Percentiles rank a stretch among this genome's conserved stretches.
phyloP scores from a whole-genome alignment of 1,139 yeast species.

The Blastobotrys malaysiensis region DNA sequence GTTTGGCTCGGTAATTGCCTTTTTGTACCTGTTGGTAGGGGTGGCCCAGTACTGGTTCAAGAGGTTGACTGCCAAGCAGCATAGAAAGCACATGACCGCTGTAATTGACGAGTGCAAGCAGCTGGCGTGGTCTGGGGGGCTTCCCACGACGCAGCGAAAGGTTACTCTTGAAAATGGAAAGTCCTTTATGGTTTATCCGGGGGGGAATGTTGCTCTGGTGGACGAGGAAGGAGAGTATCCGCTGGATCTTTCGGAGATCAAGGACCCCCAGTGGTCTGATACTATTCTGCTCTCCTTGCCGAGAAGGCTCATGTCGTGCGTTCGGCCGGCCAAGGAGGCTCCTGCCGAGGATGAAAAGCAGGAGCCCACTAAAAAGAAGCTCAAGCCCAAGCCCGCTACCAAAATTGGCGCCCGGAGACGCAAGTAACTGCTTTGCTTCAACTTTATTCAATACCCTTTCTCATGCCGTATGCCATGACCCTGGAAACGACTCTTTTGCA shows the following conservation, averaged over 20 bases:
- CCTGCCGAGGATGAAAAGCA: slow-evolving; percentile 2
- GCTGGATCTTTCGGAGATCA: slow-evolving; percentile 34
- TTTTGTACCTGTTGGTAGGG: slow-evolving; percentile 47
- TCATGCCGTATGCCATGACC: too few relatives aligned
- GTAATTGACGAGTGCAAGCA: slow-evolving; percentile 29
- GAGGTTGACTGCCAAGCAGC: slow-evolving; percentile 53
- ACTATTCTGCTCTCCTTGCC: slow-evolving; percentile 45
- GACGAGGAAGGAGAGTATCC: slow-evolving; percentile 50
- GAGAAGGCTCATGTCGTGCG: slow-evolving; percentile 13
- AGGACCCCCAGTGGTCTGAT: slow-evolving; percentile 49
- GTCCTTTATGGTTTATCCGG: slow-evolving; percentile 57
- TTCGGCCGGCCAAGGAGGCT: slow-evolving; percentile 1
- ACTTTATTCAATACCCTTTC: neutral
- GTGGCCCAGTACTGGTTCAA: slow-evolving; percentile 56
- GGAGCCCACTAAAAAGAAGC: slow-evolving; percentile 13
- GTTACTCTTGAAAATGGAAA: slow-evolving; percentile 46
- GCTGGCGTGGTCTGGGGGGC: slow-evolving; percentile 47
- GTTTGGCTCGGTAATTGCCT: slow-evolving; percentile 45
- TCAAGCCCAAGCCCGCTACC: slow-evolving; percentile 23
- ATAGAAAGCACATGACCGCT: slow-evolving; percentile 47
- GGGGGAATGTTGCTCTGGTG: slow-evolving; percentile 61
- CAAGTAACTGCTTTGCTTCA: slow-evolving; percentile 10
- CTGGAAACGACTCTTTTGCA: too few relatives aligned
- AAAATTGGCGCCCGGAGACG: slow-evolving; percentile 26
- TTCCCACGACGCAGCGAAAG: slow-evolving; percentile 30